Base-by-base conservation (phyloP, 1,139 yeast genomes). In the Suhomyces yuchorum region DNA sequence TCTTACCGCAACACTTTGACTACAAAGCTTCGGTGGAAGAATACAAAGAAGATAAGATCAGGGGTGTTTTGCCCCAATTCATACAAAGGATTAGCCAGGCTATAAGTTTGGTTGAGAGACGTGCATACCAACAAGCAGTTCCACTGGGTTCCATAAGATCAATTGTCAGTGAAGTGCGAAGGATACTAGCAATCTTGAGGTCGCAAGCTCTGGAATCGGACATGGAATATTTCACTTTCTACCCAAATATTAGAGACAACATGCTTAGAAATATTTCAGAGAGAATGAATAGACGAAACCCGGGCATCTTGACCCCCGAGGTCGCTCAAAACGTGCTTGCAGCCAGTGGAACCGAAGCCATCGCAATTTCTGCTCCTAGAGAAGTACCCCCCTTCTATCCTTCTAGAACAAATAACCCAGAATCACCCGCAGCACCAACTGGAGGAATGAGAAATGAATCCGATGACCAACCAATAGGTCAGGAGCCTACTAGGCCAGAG, bases 91-190 rank as follows among this genome's bases (percentile, higher is more conserved):
- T 74, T 14, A 59, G 66, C n/a, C 72, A 63, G 54, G 63, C 76
- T 5, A 65, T 72, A 20, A 56, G 70, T 3, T 60, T 75, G 11
- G 70, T 77, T 11, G 78, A 73, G 53, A 69, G 60, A 41, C 63
- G 80, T 44, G 74, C 78, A 3, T 60, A 60, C 47, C 79, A 75
- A 48, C 78, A 73, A 53, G 55, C 63, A 28, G 70, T 63, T 38
- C 51, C 63, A 0, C 51, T 59, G 11, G 23, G 39, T 1, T 64
- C 59, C 37, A 67, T 73, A 26, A 52, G 58, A 23, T 43, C 50
- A 7, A 49, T 60, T 2, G 67, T 71, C 5, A 51, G 59, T 3
- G 66, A 65, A 9, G 73, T 70, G 19, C 60, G 71, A 35, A 57
- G 63, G 23, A 64, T 65, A 14, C 57, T 69, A 37, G 65, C 63